These are phyloP conservation scores for Pinus albicaulis DNA, from an alignment of 75 land plant genomes.

Conservation along the genomic window DNA sequence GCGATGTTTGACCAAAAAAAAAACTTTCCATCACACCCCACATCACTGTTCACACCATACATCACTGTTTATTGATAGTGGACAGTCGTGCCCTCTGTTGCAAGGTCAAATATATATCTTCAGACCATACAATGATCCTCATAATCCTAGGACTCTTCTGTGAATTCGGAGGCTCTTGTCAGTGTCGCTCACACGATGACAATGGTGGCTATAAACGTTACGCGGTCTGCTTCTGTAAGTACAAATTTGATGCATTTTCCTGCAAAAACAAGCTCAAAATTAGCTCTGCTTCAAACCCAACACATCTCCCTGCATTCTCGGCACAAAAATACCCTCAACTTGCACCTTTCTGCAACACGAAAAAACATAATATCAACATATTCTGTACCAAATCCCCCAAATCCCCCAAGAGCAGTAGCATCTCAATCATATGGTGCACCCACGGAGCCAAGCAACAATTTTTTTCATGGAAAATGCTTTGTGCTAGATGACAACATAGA, in stretches of 20 bases:
- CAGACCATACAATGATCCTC: no score
- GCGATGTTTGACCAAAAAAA: no score
- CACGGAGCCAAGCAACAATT: neutral
- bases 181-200: neutral
- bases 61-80: no score
- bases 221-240: neutral
- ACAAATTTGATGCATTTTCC: neutral
- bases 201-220: neutral
- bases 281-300: neutral
- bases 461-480: slow-evolving; percentile 87
- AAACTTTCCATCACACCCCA: no score
- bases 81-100: no score
- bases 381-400: neutral
- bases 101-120: no score
- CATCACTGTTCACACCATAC: no score
- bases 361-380: neutral
- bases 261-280: neutral
- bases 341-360: neutral
- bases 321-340: neutral
- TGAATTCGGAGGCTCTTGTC: no score
- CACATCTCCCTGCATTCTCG: neutral
- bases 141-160: no score
- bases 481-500: slow-evolving; percentile 93
- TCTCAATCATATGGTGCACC: neutral
- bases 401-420: slow-evolving; percentile 3